Conservation (phyloP, 2,329 filamentous ascomycete species). For the Colletotrichum tanaceti region DNA sequence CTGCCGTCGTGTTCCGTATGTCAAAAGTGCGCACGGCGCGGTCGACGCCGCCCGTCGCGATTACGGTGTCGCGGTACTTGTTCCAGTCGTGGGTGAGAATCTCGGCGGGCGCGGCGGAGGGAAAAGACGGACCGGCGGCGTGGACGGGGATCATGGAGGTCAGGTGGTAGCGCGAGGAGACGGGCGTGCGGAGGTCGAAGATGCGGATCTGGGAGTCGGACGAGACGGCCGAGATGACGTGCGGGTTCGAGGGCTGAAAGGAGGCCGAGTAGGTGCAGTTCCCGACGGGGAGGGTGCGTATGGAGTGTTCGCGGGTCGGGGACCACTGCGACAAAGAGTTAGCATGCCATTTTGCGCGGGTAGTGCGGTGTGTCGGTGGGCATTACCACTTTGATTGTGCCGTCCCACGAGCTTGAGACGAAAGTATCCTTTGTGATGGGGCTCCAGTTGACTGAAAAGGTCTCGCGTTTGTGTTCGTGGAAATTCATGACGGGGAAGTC, state of each 20-base stretch:
- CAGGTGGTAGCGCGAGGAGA: constrained; percentile 88
- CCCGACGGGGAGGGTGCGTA: constrained; percentile 89
- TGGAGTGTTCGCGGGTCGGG: constrained; percentile 77
- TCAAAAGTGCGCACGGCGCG: constrained; percentile 90
- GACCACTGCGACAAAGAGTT: constrained; percentile 72
- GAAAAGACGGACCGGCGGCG: constrained; percentile 65
- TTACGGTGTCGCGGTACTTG: constrained; percentile 87
- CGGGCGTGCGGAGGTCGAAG: constrained; percentile 90
- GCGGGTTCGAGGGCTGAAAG: constrained; percentile 89
- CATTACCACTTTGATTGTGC: constrained; percentile 85
- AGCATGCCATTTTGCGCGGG: not conserved
- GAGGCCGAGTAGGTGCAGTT: constrained; percentile 94
- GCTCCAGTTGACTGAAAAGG: constrained; percentile 94
- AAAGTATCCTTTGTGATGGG: constrained; percentile 91
- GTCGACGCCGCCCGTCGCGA: constrained; percentile 93
- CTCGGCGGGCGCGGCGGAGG: constrained; percentile 71
- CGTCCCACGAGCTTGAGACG: constrained; percentile 93
- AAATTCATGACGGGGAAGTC: constrained; percentile 92
- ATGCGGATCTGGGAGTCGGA: constrained; percentile 90
- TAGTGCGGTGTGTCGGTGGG: not conserved
- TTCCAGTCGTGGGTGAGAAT: constrained; percentile 98
- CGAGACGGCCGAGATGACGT: constrained; percentile 86
- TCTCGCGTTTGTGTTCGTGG: constrained; percentile 92
- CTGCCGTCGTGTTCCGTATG: constrained; percentile 78
- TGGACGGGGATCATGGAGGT: constrained; percentile 87